Conservation (phyloP, 148 eudicot species). For the Silene uniflora region DNA sequence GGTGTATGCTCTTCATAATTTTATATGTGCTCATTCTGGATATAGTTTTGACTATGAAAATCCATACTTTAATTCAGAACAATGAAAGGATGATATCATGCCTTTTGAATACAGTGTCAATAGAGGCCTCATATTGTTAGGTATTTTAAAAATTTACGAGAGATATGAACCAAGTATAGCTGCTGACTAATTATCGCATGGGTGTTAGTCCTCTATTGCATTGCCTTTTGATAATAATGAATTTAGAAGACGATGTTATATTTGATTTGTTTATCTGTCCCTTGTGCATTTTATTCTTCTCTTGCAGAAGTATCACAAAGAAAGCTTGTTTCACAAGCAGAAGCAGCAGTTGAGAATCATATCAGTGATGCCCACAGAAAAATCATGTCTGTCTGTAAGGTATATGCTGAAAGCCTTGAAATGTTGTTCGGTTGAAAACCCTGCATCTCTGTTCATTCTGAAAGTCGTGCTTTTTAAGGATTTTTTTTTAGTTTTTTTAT, state of each 20-base stretch:
- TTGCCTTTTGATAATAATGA: not conserved
- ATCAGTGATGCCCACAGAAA: conserved; percentile 55
- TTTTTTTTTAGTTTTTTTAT: not conserved
- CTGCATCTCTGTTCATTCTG: conserved; percentile 6
- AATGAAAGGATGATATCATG: too few relatives aligned
- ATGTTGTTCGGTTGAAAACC: not conserved
- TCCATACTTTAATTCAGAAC: too few relatives aligned
- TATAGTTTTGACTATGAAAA: too few relatives aligned
- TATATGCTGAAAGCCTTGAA: conserved; percentile 23
- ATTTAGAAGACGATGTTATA: not conserved
- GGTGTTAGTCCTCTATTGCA: not conserved
- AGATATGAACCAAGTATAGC: too few relatives aligned
- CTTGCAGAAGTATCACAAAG: conserved; percentile 51
- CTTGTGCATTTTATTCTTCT: conserved; percentile 13
- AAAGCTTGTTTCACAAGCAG: conserved; percentile 60
- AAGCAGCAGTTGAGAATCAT: conserved; percentile 55
- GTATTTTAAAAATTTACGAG: too few relatives aligned
- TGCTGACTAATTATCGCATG: too few relatives aligned
- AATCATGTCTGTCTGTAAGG: conserved; percentile 51
- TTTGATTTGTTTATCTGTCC: not conserved
- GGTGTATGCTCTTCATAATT: too few relatives aligned
- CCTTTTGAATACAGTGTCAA: too few relatives aligned
- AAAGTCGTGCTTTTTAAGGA: not conserved
- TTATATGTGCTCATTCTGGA: too few relatives aligned
- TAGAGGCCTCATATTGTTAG: too few relatives aligned